Base-by-base conservation (phyloP, 2,329 filamentous ascomycete species). In the Rhynchosporium graminicola region DNA sequence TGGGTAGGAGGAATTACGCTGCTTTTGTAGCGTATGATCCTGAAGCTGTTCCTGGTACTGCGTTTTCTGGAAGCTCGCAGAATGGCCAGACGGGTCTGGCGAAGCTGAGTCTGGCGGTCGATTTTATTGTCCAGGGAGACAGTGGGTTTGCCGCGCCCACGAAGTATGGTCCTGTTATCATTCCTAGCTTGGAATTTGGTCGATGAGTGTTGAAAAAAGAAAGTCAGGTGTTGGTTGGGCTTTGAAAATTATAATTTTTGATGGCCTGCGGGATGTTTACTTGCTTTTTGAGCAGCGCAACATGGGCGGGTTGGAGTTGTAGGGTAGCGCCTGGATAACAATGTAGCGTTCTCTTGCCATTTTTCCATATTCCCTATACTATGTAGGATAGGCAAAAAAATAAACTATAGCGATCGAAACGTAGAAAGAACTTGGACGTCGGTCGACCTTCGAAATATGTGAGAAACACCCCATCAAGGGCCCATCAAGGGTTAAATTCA, bases 91-190 rank as follows among this genome's bases (percentile, higher is more conserved):
- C 80, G 59, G 79, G 84, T 2, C 70, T 87, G 61, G 81, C 79
- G 61, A 90, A 87, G 79, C 75, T 99, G 71, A 97, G 91, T 77
- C 79, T 99, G 50, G 95, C 94, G 1, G 91, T 96, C 1, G 95
- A 99, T 76, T 99, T 97, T 75, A 91, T 99, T 76, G 94, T 99
- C 28, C 95, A 99, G 77, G 92, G 91, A 1, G 94, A 97, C 70
- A 90, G 90, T 0, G 84, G 86, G 0, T 94, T 89, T 76, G 89
- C 86, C 45, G 83, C 84, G 67, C 91, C 95, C 54, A 93, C 95
- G 69, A 99, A 99, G 79, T 99, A 97, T 75, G 95, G 95, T 0
- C 95, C 95, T 10, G 95, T 99, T 15, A 93, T 98, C 77, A 87
- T 99, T 69, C 95, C 95, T 45, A 92, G 88, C 76, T 77, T 94